phyloP scores from a whole-genome alignment of 2,329 filamentous ascomycete genomes.

The Alternaria novae-zelandiae region DNA sequence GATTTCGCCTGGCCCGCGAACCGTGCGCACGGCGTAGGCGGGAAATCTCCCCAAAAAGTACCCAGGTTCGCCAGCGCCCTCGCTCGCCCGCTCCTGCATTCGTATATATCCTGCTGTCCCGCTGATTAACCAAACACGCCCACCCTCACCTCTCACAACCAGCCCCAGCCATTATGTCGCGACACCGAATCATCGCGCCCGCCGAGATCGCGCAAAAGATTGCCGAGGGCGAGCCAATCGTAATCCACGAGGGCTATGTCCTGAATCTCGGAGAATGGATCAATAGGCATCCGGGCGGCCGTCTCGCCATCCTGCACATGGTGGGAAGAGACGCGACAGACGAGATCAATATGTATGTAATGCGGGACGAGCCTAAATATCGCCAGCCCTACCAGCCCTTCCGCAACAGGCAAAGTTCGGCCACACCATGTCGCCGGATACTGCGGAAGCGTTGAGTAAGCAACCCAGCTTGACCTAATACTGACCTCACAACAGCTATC shows the following conservation, averaged over 20 bases:
- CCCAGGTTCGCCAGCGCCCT: conserved; percentile 1
- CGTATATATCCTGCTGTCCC: conserved; percentile 16
- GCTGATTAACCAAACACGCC: conserved; percentile 1
- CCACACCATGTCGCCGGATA: conserved; percentile 8
- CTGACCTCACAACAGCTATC: conserved; percentile 58
- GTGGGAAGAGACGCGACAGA: conserved; percentile 65
- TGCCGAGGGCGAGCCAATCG: conserved; percentile 61
- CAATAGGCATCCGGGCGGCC: conserved; percentile 64
- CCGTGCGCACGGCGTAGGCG: conserved; percentile 18
- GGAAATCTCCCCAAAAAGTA: conserved; percentile 10
- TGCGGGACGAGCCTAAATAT: conserved; percentile 1
- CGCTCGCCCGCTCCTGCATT: conserved; percentile 4
- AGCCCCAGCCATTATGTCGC: conserved; percentile 22
- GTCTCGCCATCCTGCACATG: conserved; percentile 67
- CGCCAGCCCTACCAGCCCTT: conserved; percentile 2
- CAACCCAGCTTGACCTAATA: conserved; percentile 22
- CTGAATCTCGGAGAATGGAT: conserved; percentile 66
- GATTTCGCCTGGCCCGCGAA: conserved; percentile 3
- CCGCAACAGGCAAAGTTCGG: conserved; percentile 11
- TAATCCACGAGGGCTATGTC: conserved; percentile 63
- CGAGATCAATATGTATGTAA: conserved; percentile 63
- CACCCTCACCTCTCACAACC: conserved; percentile 5
- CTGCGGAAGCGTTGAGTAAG: conserved; percentile 16
- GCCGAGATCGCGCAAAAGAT: conserved; percentile 60
- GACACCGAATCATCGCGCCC: conserved; percentile 49